phyloP scores from a whole-genome alignment of 2,329 filamentous ascomycete genomes.

The Proliferodiscus dingleyae region DNA sequence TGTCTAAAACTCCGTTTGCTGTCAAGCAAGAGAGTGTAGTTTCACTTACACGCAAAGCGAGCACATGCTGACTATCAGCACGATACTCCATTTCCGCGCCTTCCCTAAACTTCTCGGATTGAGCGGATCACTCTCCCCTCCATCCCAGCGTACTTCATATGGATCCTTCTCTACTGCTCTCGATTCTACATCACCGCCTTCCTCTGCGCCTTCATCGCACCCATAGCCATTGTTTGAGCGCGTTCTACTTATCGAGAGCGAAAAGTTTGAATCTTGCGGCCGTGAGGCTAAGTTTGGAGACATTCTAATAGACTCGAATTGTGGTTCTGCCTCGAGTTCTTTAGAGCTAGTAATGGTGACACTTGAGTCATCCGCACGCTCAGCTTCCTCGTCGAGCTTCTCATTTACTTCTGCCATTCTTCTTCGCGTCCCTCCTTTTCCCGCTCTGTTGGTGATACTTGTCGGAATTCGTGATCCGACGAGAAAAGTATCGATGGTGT shows the following conservation, averaged over 20 bases:
- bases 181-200: conserved; percentile 17
- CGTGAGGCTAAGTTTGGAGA: conserved; percentile 9
- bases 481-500: no score
- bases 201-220: conserved; percentile 22
- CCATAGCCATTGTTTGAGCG: conserved; percentile 32
- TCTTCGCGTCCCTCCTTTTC: background rate
- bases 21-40: no score
- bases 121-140: conserved; percentile 63
- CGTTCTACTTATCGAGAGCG: conserved; percentile 15
- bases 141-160: conserved; percentile 72
- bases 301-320: conserved; percentile 21
- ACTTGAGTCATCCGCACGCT: background rate
- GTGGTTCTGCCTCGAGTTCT: conserved; percentile 4
- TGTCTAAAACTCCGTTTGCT: no score
- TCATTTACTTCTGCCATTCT: conserved; percentile 2
- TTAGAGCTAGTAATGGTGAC: background rate
- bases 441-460: no score
- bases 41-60: conserved; percentile 84
- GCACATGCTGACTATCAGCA: conserved; percentile 66
- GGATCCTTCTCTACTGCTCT: conserved; percentile 35
- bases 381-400: conserved; percentile 3
- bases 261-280: conserved; percentile 4
- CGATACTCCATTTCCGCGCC: conserved; percentile 73
- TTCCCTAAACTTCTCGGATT: conserved; percentile 66
- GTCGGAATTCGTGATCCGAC: no score